These are phyloP conservation scores for Hericium coralloides DNA, from an alignment of 768 basidiomycete genomes.

Conservation along the genomic window DNA sequence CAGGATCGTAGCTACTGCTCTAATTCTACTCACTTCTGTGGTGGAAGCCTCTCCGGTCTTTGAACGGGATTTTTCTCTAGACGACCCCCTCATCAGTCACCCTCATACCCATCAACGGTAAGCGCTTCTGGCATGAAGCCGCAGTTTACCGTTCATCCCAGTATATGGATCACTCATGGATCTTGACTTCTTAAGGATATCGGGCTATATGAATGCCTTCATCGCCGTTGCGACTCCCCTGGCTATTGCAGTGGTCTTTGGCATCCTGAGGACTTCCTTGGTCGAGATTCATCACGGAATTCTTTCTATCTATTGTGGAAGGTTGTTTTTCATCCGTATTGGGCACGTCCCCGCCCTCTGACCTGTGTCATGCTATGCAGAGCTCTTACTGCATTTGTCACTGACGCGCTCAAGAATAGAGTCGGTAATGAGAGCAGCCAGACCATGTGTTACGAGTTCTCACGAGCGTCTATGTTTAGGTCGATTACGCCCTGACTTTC, in stretches of 20 bases:
- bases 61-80: constrained; percentile 19
- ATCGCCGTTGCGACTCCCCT: constrained; percentile 41
- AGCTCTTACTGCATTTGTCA: constrained; percentile 38
- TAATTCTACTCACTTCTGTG: constrained; percentile 35
- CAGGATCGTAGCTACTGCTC: constrained; percentile 24
- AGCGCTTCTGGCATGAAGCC: neutral
- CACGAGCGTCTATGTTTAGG: constrained; percentile 16
- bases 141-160: neutral
- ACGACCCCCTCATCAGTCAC: constrained; percentile 44
- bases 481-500: constrained; percentile 57
- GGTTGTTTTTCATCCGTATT: constrained; percentile 17
- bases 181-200: constrained; percentile 30
- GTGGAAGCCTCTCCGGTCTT: constrained; percentile 24
- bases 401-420: constrained; percentile 45
- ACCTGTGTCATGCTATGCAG: constrained; percentile 19
- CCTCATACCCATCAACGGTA: constrained; percentile 10
- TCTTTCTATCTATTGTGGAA: constrained; percentile 37
- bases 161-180: neutral
- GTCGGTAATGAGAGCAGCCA: constrained; percentile 33
- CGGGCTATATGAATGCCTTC: constrained; percentile 35
- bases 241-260: constrained; percentile 27
- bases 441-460: neutral
- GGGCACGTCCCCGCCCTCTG: neutral
- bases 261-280: constrained; percentile 34
- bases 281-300: constrained; percentile 50